A percentile compares a stretch with the other conserved stretches of the same genome.
Evolutionary conservation across 306 rosid species (phyloP).

Genomic region (Pyrus betulifolia): DNA sequence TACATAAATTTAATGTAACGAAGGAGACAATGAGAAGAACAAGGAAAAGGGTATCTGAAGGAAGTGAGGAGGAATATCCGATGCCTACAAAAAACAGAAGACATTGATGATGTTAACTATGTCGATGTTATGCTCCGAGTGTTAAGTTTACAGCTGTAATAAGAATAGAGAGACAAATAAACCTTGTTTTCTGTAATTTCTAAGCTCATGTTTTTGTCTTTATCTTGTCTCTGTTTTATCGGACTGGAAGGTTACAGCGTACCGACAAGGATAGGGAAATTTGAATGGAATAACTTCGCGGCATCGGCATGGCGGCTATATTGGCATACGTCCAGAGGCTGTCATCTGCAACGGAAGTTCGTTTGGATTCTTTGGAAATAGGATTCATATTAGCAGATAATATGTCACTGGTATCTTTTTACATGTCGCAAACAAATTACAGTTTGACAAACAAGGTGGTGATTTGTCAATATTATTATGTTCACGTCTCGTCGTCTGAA

Average conservation of each 20-base stretch:
- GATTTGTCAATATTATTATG: too few species aligned
- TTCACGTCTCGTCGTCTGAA: not conserved
- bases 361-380: too few species aligned
- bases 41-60: constrained; percentile 11
- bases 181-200: constrained; percentile 8
- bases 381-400: too few species aligned
- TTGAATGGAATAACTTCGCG: not conserved
- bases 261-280: not conserved
- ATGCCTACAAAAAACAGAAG: constrained; percentile 34
- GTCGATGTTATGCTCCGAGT: constrained; percentile 2
- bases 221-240: constrained; percentile 4
- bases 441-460: too few species aligned
- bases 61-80: constrained; percentile 12
- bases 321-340: too few species aligned
- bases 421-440: too few species aligned
- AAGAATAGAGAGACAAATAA: not conserved
- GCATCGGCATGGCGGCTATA: not conserved
- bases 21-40: not conserved
- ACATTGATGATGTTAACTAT: constrained; percentile 31
- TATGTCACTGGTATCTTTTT: too few species aligned
- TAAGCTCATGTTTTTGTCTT: constrained; percentile 13
- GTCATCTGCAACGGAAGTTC: too few species aligned
- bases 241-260: not conserved
- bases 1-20: not conserved
- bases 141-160: not conserved